Evolutionary conservation across 1,284 basidiomycete genomes (phyloP), one percentile per base, ranked within the genome.

Genomic region (Cryptococcus sp.): DNA sequence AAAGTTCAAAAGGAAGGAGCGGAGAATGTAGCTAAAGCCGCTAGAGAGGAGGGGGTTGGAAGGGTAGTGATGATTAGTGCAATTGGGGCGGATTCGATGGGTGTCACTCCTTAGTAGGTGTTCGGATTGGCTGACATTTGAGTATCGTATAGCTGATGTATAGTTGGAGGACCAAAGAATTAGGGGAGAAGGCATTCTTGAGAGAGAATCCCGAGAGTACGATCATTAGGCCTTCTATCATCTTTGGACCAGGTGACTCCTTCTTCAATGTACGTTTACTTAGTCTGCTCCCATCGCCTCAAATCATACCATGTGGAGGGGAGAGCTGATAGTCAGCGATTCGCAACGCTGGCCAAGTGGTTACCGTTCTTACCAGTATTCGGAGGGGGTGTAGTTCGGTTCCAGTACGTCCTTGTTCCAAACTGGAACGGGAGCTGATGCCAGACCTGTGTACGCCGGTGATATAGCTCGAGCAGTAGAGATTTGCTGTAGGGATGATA

Each of bases 341-440:
- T 87, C 60, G 80, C 82, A 28, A 76, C 72, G 28, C 69, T 87
- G 16, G 80, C 83, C 0, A 77, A 76, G 49, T 76, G 80, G 54
- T 70, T 86, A 31, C 85, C 85, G 1, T 83, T 86, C 66, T 67
- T 87, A 28, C 85, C 85, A 7, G 83, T 86, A 11, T 87, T 86
- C 62, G 83, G 80, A 2, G 83, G 83, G n/a, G 85, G 86, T 3
- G 70, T 59, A 4, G 76, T 83, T 2, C 75, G 70, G n/a, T 86
- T 87, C 64, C 85, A 86, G 69, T 69, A 43, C 57, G 67, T 59
- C 22, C 13, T 41, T 13, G 28, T 24, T 13, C 13, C 16, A 21
- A n/a, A n/a, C 14, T 23, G 14, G 23, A 45, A 16, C 16, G 5
- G n/a, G 39, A 25, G 39, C 31, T 37, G 22, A 18, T 36, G 45